Conservation (phyloP, 2,329 filamentous ascomycete genomes). For the Scedosporium aurantiacum region DNA sequence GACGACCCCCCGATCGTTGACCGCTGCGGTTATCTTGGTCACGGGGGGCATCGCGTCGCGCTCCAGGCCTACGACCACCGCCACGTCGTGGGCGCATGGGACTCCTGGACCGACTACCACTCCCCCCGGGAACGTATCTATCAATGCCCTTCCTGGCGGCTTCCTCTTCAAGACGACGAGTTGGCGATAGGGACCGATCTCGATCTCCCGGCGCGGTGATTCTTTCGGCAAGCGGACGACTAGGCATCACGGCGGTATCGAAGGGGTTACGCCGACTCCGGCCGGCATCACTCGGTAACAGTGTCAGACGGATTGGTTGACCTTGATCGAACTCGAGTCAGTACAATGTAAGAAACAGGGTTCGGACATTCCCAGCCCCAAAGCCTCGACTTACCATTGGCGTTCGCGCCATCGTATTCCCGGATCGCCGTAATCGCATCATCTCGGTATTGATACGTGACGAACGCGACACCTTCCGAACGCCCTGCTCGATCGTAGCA, state of each 20-base stretch:
- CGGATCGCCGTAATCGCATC: conserved; percentile 66
- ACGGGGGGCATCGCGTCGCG: conserved; percentile 27
- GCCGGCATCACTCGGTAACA: conserved; percentile 41
- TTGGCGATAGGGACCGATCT: conserved; percentile 51
- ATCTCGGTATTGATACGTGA: conserved; percentile 61
- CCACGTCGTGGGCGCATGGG: conserved; percentile 42
- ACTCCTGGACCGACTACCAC: conserved; percentile 43
- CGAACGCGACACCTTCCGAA: conserved; percentile 73
- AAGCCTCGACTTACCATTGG: conserved; percentile 49
- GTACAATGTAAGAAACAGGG: background rate
- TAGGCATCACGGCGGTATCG: conserved; percentile 42
- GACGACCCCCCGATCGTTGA: conserved; percentile 39
- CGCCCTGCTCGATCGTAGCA: conserved; percentile 81
- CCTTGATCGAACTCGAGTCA: conserved; percentile 28
- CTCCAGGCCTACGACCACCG: conserved; percentile 38
- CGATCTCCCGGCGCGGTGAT: conserved; percentile 44
- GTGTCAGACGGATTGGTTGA: conserved; percentile 66
- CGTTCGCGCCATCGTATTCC: conserved; percentile 83
- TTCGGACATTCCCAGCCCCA: background rate
- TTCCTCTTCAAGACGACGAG: conserved; percentile 38
- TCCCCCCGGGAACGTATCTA: conserved; percentile 60
- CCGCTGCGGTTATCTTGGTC: conserved; percentile 21
- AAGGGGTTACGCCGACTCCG: conserved; percentile 39
- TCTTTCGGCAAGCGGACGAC: conserved; percentile 48
- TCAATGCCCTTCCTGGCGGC: conserved; percentile 60